Conservation (phyloP, 78 protist species). For the Neovahlkampfia damariscottae region DNA sequence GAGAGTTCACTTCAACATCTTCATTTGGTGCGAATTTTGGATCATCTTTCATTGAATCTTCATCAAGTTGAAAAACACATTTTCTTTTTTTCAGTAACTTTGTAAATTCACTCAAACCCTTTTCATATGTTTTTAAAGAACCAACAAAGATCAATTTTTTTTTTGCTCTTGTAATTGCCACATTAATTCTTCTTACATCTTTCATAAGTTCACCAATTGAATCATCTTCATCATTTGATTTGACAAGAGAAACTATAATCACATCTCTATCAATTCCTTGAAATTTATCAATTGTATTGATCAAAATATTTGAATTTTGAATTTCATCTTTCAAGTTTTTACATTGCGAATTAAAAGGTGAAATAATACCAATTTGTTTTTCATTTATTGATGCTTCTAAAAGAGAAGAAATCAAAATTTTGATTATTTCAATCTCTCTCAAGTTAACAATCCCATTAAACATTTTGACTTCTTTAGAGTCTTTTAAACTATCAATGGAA, state of each 20-base stretch:
- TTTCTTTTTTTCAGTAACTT: too few relatives aligned
- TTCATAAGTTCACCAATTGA: constrained; percentile 43
- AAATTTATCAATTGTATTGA: constrained; percentile 57
- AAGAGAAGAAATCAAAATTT: background rate
- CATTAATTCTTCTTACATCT: constrained; percentile 54
- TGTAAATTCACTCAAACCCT: too few relatives aligned
- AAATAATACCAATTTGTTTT: background rate
- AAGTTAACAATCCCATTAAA: background rate
- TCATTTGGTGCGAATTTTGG: too few relatives aligned
- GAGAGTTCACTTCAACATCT: too few relatives aligned
- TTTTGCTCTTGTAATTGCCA: constrained; percentile 72
- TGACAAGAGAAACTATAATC: constrained; percentile 29
- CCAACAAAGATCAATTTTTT: constrained; percentile 55
- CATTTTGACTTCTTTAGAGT: background rate
- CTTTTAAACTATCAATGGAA: background rate
- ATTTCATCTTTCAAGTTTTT: background rate
- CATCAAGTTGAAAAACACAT: too few relatives aligned
- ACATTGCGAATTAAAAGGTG: background rate
- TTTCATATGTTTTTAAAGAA: background rate
- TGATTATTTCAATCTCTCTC: background rate
- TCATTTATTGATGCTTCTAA: background rate
- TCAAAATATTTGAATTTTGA: background rate
- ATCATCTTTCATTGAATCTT: too few relatives aligned
- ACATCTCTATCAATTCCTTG: constrained; percentile 74
- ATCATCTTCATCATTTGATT: background rate